Conservation (phyloP, 2,329 filamentous ascomycete genomes). For the Trichoderma atrobrunneum region DNA sequence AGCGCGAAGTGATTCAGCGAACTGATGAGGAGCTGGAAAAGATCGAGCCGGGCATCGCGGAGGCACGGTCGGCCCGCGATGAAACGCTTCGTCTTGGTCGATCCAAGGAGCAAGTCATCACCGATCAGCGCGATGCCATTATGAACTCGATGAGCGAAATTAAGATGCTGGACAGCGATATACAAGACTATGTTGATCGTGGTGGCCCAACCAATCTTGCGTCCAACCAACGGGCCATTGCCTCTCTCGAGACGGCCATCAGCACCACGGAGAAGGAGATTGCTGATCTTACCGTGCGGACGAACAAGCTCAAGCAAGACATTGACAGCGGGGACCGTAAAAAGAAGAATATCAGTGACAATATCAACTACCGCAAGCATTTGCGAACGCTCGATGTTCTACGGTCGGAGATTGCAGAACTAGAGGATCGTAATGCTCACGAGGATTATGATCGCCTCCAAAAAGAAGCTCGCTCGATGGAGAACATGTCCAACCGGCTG, state of each 20-base stretch:
- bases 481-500: slow-evolving; percentile 65
- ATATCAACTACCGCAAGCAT: slow-evolving; percentile 79
- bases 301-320: slow-evolving; percentile 75
- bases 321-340: slow-evolving; percentile 76
- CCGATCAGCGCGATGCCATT: slow-evolving; percentile 68
- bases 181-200: slow-evolving; percentile 73
- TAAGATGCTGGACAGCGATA: slow-evolving; percentile 70
- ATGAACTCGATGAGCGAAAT: slow-evolving; percentile 75
- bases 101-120: slow-evolving; percentile 68
- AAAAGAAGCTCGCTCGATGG: slow-evolving; percentile 64
- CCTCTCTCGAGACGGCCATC: slow-evolving; percentile 64
- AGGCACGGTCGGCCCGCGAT: slow-evolving; percentile 72
- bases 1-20: slow-evolving; percentile 66
- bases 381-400: slow-evolving; percentile 66
- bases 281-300: slow-evolving; percentile 61
- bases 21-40: slow-evolving; percentile 70
- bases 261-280: slow-evolving; percentile 65
- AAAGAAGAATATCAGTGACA: slow-evolving; percentile 84
- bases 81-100: slow-evolving; percentile 71
- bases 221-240: slow-evolving; percentile 66
- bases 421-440: slow-evolving; percentile 76
- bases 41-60: slow-evolving; percentile 72
- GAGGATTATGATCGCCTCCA: slow-evolving; percentile 76
- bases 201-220: slow-evolving; percentile 71
- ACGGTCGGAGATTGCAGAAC: slow-evolving; percentile 64